A percentile compares a stretch with the other conserved stretches of the same genome.
These are phyloP conservation scores for Pseudocercospora macadamiae DNA, from an alignment of 2,329 filamentous ascomycete genomes.

Conservation along the genomic window DNA sequence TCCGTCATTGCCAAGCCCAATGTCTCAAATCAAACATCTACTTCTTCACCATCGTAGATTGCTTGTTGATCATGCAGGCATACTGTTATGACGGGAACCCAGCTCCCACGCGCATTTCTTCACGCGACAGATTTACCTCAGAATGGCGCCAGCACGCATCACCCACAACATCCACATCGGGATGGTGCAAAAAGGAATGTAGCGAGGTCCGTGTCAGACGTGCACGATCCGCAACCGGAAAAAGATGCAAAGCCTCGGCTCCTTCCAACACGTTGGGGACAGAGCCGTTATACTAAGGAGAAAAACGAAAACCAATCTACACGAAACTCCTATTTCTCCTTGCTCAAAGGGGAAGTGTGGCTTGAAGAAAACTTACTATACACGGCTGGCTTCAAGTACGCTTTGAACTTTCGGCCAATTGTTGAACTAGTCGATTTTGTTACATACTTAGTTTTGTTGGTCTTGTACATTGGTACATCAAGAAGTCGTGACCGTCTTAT, in stretches of 20 bases:
- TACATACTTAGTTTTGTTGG: background rate
- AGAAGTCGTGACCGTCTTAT: background rate
- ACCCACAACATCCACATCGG: background rate
- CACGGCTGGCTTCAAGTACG: background rate
- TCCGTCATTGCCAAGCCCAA: too few relatives aligned
- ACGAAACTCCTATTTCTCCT: constrained; percentile 4
- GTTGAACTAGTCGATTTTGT: background rate
- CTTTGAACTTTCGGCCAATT: constrained; percentile 1
- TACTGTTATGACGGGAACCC: background rate
- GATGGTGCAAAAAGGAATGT: background rate
- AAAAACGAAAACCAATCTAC: constrained; percentile 5
- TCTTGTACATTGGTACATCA: background rate
- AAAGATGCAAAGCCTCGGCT: too few relatives aligned
- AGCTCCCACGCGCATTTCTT: background rate
- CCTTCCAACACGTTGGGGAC: too few relatives aligned
- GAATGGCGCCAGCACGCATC: background rate
- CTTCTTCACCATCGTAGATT: too few relatives aligned
- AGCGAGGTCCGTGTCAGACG: background rate
- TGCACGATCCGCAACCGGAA: too few relatives aligned
- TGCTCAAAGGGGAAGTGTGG: background rate
- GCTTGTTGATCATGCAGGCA: too few relatives aligned
- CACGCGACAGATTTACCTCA: background rate
- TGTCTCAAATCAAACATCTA: too few relatives aligned
- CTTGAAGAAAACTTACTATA: background rate
- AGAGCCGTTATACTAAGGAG: too few relatives aligned